phyloP scores from a whole-genome alignment of 2,329 filamentous ascomycete species.

The Dactylonectria estremocensis region DNA sequence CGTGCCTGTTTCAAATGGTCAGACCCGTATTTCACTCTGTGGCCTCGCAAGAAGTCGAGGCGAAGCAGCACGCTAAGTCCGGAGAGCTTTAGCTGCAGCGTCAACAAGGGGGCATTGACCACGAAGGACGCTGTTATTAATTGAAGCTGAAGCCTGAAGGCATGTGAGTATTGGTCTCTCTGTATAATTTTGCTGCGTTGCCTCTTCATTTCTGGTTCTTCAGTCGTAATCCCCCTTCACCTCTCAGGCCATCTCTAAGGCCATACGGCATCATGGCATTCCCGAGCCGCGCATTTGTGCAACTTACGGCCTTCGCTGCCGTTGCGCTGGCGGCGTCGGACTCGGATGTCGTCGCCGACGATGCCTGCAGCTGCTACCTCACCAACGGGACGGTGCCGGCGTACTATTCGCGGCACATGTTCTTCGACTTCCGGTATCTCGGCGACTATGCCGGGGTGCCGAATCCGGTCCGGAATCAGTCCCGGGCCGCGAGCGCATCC shows the following conservation, averaged over 20 bases:
- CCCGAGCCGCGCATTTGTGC: constrained; percentile 19
- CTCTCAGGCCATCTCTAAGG: background rate
- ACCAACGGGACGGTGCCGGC: constrained; percentile 61
- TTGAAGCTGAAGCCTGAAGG: background rate
- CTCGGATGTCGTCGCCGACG: constrained; percentile 43
- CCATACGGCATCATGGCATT: constrained; percentile 24
- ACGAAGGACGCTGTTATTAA: background rate
- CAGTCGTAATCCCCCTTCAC: background rate
- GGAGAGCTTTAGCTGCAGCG: constrained; percentile 24
- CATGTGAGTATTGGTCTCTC: background rate
- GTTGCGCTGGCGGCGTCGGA: constrained; percentile 19
- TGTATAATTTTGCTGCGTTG: constrained; percentile 14
- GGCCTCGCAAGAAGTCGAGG: constrained; percentile 33
- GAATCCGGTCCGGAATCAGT: constrained; percentile 47
- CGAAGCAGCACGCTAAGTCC: constrained; percentile 31
- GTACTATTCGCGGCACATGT: constrained; percentile 63
- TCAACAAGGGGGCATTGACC: constrained; percentile 24
- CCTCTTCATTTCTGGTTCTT: background rate
- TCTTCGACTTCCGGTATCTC: constrained; percentile 66
- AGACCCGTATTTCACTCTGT: background rate
- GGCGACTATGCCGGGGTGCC: constrained; percentile 57
- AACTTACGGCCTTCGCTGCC: constrained; percentile 23
- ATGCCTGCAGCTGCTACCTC: constrained; percentile 63
- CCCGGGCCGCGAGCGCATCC: constrained; percentile 44
- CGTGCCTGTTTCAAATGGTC: background rate